These are phyloP conservation scores for Pleurotus citrinopileatus DNA, from an alignment of 768 basidiomycete genomes.

Conservation along the genomic window DNA sequence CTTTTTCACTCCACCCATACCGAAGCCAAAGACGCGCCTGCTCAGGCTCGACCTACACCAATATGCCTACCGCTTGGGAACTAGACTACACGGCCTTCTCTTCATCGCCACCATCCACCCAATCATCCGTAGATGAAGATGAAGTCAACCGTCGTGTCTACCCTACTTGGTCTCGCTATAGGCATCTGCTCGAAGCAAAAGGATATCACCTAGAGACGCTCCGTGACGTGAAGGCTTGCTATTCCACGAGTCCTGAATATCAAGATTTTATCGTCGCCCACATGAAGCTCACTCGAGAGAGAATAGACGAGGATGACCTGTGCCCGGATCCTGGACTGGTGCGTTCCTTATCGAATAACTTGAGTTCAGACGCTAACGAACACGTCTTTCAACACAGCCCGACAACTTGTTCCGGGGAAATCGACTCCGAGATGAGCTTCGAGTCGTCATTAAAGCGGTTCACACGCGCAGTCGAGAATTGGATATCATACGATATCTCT, in stretches of 20 bases:
- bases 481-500: slow-evolving; percentile 54
- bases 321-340: slow-evolving; percentile 75
- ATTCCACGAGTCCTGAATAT: slow-evolving; percentile 26
- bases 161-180: slow-evolving; percentile 63
- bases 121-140: slow-evolving; percentile 55
- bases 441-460: slow-evolving; percentile 68
- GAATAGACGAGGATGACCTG: slow-evolving; percentile 50
- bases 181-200: slow-evolving; percentile 38
- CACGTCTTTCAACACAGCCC: slow-evolving; percentile 37
- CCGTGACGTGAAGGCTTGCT: slow-evolving; percentile 61
- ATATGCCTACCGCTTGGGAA: slow-evolving; percentile 17
- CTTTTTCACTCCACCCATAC: neutral
- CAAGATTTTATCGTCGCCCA: slow-evolving; percentile 21
- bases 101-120: slow-evolving; percentile 42
- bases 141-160: slow-evolving; percentile 55
- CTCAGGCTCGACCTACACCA: neutral
- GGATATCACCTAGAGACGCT: slow-evolving; percentile 70
- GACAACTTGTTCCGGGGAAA: slow-evolving; percentile 73
- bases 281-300: slow-evolving; percentile 21
- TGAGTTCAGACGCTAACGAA: neutral
- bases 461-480: slow-evolving; percentile 62
- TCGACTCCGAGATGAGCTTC: slow-evolving; percentile 44
- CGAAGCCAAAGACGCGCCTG: neutral
- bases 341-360: slow-evolving; percentile 21
- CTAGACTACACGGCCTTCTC: slow-evolving; percentile 24